Percentiles rank a stretch among this genome's conserved stretches.
phyloP scores from a whole-genome alignment of 208 protist species.

The Zelonia costaricensis region DNA sequence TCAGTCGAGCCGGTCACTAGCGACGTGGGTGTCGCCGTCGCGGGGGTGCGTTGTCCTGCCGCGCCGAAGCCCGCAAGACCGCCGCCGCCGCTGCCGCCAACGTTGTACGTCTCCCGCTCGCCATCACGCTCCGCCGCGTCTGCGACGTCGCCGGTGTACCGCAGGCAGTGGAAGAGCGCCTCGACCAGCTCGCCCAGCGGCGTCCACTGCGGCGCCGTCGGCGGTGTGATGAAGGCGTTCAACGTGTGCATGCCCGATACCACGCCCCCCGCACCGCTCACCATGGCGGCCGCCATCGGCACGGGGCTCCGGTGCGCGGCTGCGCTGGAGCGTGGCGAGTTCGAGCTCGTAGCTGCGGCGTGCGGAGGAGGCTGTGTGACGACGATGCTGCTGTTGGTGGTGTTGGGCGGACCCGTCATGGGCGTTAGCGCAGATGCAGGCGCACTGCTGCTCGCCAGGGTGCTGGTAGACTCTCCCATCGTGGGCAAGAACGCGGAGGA shows the following conservation, averaged over 20 bases:
- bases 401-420: neutral
- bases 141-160: slow-evolving; percentile 14
- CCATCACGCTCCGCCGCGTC: neutral
- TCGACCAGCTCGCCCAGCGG: slow-evolving; percentile 64
- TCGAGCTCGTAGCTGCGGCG: too few relatives aligned
- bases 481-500: slow-evolving; percentile 1
- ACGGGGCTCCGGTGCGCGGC: too few relatives aligned
- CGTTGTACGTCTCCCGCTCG: neutral
- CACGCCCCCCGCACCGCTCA: too few relatives aligned
- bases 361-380: too few relatives aligned
- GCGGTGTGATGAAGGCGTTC: slow-evolving; percentile 78
- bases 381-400: too few relatives aligned
- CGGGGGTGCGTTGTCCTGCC: too few relatives aligned
- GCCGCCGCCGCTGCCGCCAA: neutral
- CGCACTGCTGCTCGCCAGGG: slow-evolving; percentile 4
- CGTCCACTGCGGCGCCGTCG: slow-evolving; percentile 53
- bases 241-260: slow-evolving; percentile 18
- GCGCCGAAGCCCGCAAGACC: too few relatives aligned
- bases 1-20: too few relatives aligned
- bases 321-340: too few relatives aligned
- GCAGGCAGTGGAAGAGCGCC: slow-evolving; percentile 46
- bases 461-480: slow-evolving; percentile 9
- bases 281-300: too few relatives aligned
- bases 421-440: slow-evolving; percentile 6
- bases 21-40: too few relatives aligned